Percentiles rank a stretch among this genome's conserved stretches.
Evolutionary conservation across 371 early-diverging fungal species (phyloP).

Genomic region (Batkoa obscura): DNA sequence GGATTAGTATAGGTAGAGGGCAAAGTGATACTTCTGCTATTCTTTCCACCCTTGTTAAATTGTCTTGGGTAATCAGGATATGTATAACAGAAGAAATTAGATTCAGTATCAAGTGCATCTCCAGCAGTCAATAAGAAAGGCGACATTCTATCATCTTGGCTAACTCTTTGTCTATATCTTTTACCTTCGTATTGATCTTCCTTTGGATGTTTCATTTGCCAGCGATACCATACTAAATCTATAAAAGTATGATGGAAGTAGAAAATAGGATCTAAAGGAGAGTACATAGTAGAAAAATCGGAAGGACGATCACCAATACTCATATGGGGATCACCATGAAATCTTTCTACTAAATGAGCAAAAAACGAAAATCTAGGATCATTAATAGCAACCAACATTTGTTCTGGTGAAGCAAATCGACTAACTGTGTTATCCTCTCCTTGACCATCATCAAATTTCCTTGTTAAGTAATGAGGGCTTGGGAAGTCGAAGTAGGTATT

Average conservation of each 20-base stretch:
- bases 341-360: not conserved
- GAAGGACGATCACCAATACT: conserved; percentile 14
- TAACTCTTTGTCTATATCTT: not conserved
- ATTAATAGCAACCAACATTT: not conserved
- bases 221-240: conserved; percentile 24
- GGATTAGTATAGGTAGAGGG: too few species aligned
- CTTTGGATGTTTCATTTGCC: conserved; percentile 10
- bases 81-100: not conserved
- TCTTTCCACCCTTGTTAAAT: too few species aligned
- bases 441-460: not conserved
- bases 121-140: not conserved
- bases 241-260: conserved; percentile 24
- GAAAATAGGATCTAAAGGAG: conserved; percentile 27
- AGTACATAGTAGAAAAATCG: conserved; percentile 17
- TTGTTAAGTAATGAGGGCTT: not conserved
- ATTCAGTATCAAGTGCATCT: not conserved
- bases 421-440: not conserved
- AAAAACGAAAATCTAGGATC: not conserved
- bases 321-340: not conserved
- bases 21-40: too few species aligned
- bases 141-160: not conserved
- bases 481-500: not conserved
- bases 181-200: not conserved
- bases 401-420: not conserved
- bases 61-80: conserved; percentile 1